phyloP scores from a whole-genome alignment of 2,329 filamentous ascomycete genomes.

The Botrytis tulipae region DNA sequence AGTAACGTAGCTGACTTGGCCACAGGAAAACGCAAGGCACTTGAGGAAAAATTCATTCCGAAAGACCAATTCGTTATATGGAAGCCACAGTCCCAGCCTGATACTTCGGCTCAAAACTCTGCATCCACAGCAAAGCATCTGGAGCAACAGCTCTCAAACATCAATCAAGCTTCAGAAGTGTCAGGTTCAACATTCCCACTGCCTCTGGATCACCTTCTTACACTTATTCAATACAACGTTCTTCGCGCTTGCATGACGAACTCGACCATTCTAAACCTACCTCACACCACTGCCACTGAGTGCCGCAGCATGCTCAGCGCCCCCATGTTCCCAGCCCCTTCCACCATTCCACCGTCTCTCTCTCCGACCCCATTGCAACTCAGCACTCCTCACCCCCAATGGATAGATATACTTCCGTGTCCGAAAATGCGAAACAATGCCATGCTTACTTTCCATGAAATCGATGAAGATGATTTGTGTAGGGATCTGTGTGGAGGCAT shows the following conservation, averaged over 20 bases:
- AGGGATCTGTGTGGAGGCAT: conserved; percentile 45
- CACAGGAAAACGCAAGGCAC: background rate
- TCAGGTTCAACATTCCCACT: background rate
- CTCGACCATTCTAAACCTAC: conserved; percentile 40
- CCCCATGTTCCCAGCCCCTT: conserved; percentile 37
- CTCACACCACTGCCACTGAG: conserved; percentile 33
- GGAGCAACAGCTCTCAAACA: background rate
- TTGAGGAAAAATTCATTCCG: background rate
- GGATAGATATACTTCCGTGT: conserved; percentile 45
- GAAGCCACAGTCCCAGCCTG: background rate
- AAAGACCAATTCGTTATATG: background rate
- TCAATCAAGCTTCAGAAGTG: background rate
- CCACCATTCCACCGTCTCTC: conserved; percentile 40
- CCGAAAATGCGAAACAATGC: conserved; percentile 43
- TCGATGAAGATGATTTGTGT: conserved; percentile 47
- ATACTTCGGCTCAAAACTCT: background rate
- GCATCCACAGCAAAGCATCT: background rate
- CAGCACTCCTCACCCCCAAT: conserved; percentile 41
- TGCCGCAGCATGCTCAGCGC: conserved; percentile 39
- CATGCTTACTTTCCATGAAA: conserved; percentile 41
- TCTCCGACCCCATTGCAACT: conserved; percentile 43
- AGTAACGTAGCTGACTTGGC: background rate
- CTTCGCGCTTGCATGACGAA: conserved; percentile 43
- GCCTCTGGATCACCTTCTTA: background rate
- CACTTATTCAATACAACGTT: conserved; percentile 37